phyloP scores from a whole-genome alignment of 768 basidiomycete genomes.

The Mycena alexandri region DNA sequence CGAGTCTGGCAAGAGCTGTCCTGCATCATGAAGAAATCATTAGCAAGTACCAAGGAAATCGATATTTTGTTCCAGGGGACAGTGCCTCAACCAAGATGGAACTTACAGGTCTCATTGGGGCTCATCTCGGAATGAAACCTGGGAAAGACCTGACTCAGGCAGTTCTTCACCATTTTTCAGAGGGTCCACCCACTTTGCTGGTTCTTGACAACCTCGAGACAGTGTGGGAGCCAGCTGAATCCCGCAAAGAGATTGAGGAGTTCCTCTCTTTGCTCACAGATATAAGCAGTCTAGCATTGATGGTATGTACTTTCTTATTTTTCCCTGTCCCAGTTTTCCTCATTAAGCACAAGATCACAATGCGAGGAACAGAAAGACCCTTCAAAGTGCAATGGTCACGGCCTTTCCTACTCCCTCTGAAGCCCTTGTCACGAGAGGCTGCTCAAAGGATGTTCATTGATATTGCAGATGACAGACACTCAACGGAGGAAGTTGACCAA shows the following conservation, averaged over 20 bases:
- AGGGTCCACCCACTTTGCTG: neutral
- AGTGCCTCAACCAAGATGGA: neutral
- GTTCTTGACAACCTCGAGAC: conserved; percentile 23
- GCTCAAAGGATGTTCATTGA: neutral
- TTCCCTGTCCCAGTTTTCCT: neutral
- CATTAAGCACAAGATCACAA: neutral
- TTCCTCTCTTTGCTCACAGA: conserved; percentile 10
- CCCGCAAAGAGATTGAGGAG: neutral
- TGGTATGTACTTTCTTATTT: neutral
- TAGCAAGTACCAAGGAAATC: neutral
- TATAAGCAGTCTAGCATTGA: neutral
- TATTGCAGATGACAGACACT: conserved; percentile 10
- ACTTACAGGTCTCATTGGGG: neutral
- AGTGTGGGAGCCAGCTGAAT: neutral
- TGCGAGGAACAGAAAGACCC: conserved; percentile 14
- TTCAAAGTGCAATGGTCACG: neutral
- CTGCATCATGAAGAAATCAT: conserved; percentile 6
- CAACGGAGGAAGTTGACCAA: neutral
- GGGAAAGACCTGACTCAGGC: neutral
- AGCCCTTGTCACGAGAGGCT: neutral
- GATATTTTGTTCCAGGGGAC: conserved; percentile 4
- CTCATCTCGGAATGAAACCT: neutral
- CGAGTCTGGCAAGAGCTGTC: conserved; percentile 1
- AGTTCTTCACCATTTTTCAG: neutral
- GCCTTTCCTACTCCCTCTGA: neutral